Evolutionary conservation across 2,329 filamentous ascomycete genomes (phyloP), one percentile per base, ranked within the genome.

Genomic region (Talaromyces sp.): DNA sequence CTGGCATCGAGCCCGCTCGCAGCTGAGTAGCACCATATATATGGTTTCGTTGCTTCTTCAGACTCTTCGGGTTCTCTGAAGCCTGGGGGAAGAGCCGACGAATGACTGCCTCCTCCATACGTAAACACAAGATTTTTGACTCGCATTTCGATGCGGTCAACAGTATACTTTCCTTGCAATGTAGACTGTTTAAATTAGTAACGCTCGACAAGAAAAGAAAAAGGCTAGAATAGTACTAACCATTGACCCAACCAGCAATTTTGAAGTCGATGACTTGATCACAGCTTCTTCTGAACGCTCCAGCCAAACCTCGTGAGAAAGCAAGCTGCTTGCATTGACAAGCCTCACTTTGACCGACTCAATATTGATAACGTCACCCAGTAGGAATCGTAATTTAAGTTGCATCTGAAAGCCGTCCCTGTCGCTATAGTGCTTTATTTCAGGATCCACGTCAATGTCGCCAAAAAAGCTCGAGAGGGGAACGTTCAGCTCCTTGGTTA

Each of bases 391-490:
- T 50, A 96, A 77, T 21, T 81, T 82, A 2, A 99, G 71, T 2
- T 82, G 79, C 19, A 96, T 71, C 9, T 85, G 83, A 65, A 96
- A 93, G 14, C 89, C 87, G 71, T 98, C 93, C 64, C 82, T 84
- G 21, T 86, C 81, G 0, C 87, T 81, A 55, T 87, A 83, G 68
- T 96, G 93, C 26, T 80, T 76, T 2, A 93, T 86, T 17, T 86
- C 82, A 0, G 85, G 87, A 21, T 88, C 84, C 0, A 96, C 78
- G 49, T 85, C 78, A 4, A 95, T 76, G 21, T 86, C 81, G 8
- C 82, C 84, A 68, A 96, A 96, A 68, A 96, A 92, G 57, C 86
- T 86, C 0, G 82, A 80, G 66, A 97, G 77, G 0, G 89, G 85
- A 17, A 91, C 83, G 5, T 82, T 83, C 53, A 91, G 79, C 63